phyloP scores from a whole-genome alignment of 345 rosid species.

The Physaria fendleri region DNA sequence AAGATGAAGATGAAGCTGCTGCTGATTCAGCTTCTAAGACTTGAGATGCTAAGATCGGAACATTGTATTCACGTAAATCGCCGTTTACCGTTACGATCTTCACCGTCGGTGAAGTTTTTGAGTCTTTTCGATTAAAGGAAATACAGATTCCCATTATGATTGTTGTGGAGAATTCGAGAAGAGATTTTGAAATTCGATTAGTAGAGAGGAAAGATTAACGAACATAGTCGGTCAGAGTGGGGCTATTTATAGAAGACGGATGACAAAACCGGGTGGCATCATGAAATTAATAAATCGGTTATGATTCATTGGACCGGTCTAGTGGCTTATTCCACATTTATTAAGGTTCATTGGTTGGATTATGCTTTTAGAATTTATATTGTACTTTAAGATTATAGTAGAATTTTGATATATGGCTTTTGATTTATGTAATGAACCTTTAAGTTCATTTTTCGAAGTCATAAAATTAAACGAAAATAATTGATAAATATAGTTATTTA shows the following conservation, averaged over 20 bases:
- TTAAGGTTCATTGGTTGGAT: no score
- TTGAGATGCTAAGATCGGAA: constrained; percentile 50
- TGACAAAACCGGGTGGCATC: constrained; percentile 5
- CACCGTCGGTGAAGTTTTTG: constrained; percentile 30
- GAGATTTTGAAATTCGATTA: no score
- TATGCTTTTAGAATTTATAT: no score
- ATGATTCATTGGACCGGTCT: constrained; percentile 11
- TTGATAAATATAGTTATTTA: no score
- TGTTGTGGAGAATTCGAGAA: no score
- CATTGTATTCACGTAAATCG: constrained; percentile 46
- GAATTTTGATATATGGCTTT: no score
- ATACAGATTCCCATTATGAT: constrained; percentile 55
- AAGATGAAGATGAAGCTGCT: constrained; percentile 28
- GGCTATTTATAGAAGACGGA: constrained; percentile 12
- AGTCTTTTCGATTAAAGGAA: constrained; percentile 23
- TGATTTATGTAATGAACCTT: no score
- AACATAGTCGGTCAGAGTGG: constrained; percentile 1
- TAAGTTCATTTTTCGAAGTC: no score
- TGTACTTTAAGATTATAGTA: no score
- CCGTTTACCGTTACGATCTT: constrained; percentile 62
- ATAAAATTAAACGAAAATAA: no score
- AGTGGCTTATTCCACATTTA: no score
- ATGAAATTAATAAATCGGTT: neutral
- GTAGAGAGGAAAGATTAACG: no score
- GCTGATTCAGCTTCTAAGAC: constrained; percentile 37